phyloP scores from a whole-genome alignment of 441 rosid genomes.

The Gossypium davidsonii region DNA sequence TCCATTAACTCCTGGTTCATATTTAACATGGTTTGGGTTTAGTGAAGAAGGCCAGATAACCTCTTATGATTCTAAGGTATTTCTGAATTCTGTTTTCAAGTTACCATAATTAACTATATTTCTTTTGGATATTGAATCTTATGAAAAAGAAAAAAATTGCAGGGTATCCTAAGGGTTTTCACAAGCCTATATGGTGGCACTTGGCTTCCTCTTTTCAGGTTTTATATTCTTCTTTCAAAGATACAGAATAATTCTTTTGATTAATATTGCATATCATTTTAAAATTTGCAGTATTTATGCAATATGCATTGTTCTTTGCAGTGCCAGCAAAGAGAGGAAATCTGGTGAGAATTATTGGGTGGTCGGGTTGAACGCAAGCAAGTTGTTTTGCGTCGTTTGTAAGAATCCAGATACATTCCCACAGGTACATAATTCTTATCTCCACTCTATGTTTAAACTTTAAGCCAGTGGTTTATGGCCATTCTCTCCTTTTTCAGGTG shows the following conservation, averaged over 20 bases:
- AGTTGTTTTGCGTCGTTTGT: constrained; percentile 67
- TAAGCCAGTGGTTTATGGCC: constrained; percentile 5
- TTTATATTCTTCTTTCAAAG: constrained; percentile 19
- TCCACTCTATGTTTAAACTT: background rate
- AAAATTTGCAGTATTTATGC: background rate
- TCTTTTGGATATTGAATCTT: constrained; percentile 18
- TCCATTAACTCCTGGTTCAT: constrained; percentile 78
- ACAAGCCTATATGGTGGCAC: constrained; percentile 75
- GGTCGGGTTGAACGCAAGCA: constrained; percentile 67
- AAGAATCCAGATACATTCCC: constrained; percentile 63
- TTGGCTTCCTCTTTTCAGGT: constrained; percentile 97
- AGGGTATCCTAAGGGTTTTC: constrained; percentile 73
- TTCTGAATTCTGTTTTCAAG: constrained; percentile 6
- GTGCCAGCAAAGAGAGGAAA: constrained; percentile 57
- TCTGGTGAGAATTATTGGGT: constrained; percentile 76
- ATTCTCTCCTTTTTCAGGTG: constrained; percentile 49
- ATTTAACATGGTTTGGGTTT: constrained; percentile 75
- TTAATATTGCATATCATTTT: constrained; percentile 8
- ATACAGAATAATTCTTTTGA: background rate
- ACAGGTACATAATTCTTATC: constrained; percentile 38
- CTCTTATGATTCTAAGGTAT: constrained; percentile 80
- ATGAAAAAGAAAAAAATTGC: constrained; percentile 19
- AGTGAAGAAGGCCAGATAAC: constrained; percentile 84
- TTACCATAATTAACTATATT: background rate
- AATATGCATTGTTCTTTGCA: constrained; percentile 27